Percentiles rank a stretch among this genome's conserved stretches.
These are phyloP conservation scores for Oenanthe javanica DNA, from an alignment of 140 eudicot species.

Conservation along the genomic window DNA sequence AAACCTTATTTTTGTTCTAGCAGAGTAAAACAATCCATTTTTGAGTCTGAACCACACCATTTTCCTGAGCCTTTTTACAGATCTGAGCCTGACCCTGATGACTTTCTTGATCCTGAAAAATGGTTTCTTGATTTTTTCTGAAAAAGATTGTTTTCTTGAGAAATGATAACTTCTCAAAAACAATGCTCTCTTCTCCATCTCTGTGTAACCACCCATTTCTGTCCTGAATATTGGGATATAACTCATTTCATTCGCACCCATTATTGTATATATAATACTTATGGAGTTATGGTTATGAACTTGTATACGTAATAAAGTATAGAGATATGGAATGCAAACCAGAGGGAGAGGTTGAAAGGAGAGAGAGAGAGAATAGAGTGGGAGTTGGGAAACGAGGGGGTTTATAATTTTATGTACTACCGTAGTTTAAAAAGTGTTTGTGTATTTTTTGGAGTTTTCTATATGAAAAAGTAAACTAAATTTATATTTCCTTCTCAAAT, in stretches of 20 bases:
- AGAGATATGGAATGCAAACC: background rate
- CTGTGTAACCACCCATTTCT: constrained; percentile 39
- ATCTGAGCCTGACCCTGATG: constrained; percentile 42
- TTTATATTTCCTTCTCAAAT: no score
- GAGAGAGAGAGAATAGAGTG: background rate
- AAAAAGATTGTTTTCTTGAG: constrained; percentile 55
- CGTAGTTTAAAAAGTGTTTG: no score
- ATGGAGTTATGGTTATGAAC: background rate
- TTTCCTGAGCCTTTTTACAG: constrained; percentile 43
- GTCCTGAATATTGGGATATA: constrained; percentile 29
- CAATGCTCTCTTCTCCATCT: constrained; percentile 69
- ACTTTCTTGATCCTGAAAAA: constrained; percentile 54
- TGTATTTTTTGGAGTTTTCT: no score
- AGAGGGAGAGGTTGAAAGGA: background rate
- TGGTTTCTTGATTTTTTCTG: constrained; percentile 50
- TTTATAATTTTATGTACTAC: background rate
- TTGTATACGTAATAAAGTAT: background rate
- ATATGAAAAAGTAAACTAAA: no score
- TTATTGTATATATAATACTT: background rate
- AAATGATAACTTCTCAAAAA: constrained; percentile 84
- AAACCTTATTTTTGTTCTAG: constrained; percentile 32
- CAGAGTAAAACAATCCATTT: constrained; percentile 33
- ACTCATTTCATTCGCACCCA: constrained; percentile 23
- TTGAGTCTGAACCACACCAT: constrained; percentile 58
- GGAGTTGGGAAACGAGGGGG: background rate